A percentile compares a stretch with the other conserved stretches of the same genome.
These are phyloP conservation scores for Leccinum ochraceum DNA, from an alignment of 768 basidiomycete genomes.

Conservation along the genomic window DNA sequence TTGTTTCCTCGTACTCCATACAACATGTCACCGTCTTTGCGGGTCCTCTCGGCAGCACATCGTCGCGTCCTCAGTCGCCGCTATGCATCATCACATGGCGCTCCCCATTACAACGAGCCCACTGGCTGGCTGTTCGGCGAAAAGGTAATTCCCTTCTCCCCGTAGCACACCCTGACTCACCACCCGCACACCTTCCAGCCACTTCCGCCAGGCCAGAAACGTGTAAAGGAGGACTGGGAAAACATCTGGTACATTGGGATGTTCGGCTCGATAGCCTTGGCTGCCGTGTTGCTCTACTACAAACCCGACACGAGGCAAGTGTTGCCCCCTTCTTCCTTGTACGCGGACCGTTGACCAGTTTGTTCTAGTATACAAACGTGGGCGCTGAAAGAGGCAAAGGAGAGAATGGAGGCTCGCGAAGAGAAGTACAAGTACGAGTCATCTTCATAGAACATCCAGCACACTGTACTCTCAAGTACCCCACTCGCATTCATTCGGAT, in stretches of 20 bases:
- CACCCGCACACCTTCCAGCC: constrained; percentile 47
- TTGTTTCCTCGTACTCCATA: constrained; percentile 6
- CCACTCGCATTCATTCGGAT: background rate
- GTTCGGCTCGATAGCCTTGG: constrained; percentile 84
- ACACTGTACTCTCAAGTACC: constrained; percentile 10
- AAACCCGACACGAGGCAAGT: constrained; percentile 91
- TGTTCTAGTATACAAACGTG: constrained; percentile 79
- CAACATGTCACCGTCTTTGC: constrained; percentile 50
- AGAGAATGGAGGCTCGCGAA: constrained; percentile 89
- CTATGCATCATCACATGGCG: constrained; percentile 73
- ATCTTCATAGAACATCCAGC: constrained; percentile 32
- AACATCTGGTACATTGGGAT: constrained; percentile 88
- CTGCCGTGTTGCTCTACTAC: constrained; percentile 78
- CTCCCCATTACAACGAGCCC: constrained; percentile 87
- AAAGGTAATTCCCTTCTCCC: constrained; percentile 52
- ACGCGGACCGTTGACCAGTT: constrained; percentile 2
- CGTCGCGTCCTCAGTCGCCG: constrained; percentile 39
- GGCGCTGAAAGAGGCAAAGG: constrained; percentile 89
- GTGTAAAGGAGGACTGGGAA: constrained; percentile 91
- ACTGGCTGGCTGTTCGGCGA: constrained; percentile 87
- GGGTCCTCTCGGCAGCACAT: constrained; percentile 28
- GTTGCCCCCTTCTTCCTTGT: background rate
- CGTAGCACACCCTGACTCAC: constrained; percentile 2
- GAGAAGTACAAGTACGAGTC: constrained; percentile 86
- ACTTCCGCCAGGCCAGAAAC: constrained; percentile 75